Base-by-base conservation (phyloP, 2,329 filamentous ascomycete genomes). In the Coccinonectria pachysandricola region DNA sequence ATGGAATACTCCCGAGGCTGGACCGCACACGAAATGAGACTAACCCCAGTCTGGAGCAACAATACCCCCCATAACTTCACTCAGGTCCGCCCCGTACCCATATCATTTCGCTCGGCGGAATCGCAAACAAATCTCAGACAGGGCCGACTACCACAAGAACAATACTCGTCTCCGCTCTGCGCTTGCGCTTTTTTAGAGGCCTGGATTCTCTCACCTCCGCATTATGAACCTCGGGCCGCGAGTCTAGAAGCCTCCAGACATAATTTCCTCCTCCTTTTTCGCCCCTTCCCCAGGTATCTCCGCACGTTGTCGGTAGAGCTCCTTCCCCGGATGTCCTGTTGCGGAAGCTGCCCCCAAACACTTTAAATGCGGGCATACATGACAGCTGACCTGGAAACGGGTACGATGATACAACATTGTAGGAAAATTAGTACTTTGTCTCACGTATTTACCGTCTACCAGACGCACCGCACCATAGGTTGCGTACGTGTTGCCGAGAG, bases 21-120 rank as follows among this genome's bases (percentile, higher is more conserved):
- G 39, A 30, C 30, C 37, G 18, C n/a, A n/a, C n/a, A n/a, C n/a
- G n/a, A n/a, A n/a, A n/a, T n/a, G n/a, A n/a, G n/a, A n/a, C n/a
- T n/a, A n/a, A n/a, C n/a, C n/a, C n/a, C n/a, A n/a, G n/a, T n/a
- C n/a, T n/a, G n/a, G n/a, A n/a, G n/a, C n/a, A n/a, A n/a, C n/a
- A n/a, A n/a, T 28, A 31, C 39, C 37, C 40, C 27, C 39, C 30
- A 28, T 15, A 35, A 27, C 35, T 31, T 37, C 32, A n/a, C 36
- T 39, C 34, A 31, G 31, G 30, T 29, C 30, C 35, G 35, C 24
- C 25, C 27, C 35, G 34, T 44, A 26, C 26, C 41, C 39, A 32
- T 31, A 27, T 25, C 28, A 39, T 37, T 34, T 32, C 31, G n/a
- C 24, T 45, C 31, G 28, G 32, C 28, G 19, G 28, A 40, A 33